Conservation (phyloP, 1,284 basidiomycete genomes). For the Neonothopanus nambi region DNA sequence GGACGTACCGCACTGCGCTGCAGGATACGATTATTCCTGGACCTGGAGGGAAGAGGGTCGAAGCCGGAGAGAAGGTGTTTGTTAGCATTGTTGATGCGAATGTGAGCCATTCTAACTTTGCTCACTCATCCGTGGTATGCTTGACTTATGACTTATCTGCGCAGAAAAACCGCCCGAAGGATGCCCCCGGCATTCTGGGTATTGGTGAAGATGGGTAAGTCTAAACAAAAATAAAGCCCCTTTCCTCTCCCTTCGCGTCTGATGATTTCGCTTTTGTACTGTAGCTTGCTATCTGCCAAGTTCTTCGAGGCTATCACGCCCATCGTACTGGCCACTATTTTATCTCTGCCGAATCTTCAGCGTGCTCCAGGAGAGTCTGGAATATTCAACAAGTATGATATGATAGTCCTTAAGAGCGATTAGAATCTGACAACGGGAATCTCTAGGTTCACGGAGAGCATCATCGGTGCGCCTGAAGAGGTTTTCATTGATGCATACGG, state of each 20-base stretch:
- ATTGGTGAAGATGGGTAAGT: constrained; percentile 42
- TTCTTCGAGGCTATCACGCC: constrained; percentile 46
- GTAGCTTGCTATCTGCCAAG: constrained; percentile 34
- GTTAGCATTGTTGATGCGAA: constrained; percentile 9
- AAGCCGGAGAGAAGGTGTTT: constrained; percentile 28
- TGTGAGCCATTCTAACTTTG: constrained; percentile 20
- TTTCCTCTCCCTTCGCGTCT: background rate
- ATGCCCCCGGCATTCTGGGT: constrained; percentile 33
- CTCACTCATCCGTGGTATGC: constrained; percentile 6
- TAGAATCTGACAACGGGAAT: too few species aligned
- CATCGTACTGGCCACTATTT: constrained; percentile 46
- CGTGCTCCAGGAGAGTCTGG: constrained; percentile 48
- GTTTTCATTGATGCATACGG: constrained; percentile 11
- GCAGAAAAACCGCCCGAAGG: constrained; percentile 22
- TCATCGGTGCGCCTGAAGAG: constrained; percentile 10
- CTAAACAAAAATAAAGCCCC: too few species aligned
- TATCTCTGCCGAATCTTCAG: constrained; percentile 46
- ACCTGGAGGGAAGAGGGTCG: constrained; percentile 22
- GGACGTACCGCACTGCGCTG: constrained; percentile 29
- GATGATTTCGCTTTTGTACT: background rate
- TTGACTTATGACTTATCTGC: constrained; percentile 8
- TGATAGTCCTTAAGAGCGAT: too few species aligned
- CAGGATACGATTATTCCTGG: constrained; percentile 25
- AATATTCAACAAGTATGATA: constrained; percentile 27
- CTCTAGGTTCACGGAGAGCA: constrained; percentile 6